phyloP scores from a whole-genome alignment of 1,284 basidiomycete species.

The Athelia psychrophila region DNA sequence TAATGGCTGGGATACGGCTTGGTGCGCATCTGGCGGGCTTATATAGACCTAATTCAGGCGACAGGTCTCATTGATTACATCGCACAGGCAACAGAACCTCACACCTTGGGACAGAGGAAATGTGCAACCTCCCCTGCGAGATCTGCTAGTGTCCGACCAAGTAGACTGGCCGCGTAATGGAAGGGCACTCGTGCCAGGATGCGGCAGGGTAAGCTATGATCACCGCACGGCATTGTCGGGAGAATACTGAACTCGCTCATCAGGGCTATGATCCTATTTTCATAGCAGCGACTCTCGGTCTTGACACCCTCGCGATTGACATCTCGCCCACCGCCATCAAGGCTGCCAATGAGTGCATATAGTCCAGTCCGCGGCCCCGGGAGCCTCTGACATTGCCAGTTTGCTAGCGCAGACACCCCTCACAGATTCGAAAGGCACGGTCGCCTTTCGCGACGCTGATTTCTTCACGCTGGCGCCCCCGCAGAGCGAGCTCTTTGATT shows the following conservation, averaged over 20 bases:
- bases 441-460: conserved; percentile 39
- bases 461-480: conserved; percentile 49
- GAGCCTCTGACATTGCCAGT: conserved; percentile 1
- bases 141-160: conserved; percentile 46
- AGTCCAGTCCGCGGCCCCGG: background rate
- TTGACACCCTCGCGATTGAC: conserved; percentile 53
- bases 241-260: background rate
- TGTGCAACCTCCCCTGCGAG: conserved; percentile 52
- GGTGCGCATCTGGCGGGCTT: conserved; percentile 13
- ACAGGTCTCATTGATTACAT: background rate
- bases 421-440: conserved; percentile 18
- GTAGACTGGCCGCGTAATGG: conserved; percentile 52
- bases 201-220: conserved; percentile 53
- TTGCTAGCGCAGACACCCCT: conserved; percentile 3
- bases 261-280: conserved; percentile 65
- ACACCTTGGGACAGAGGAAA: conserved; percentile 67
- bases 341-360: conserved; percentile 42
- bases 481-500: conserved; percentile 43
- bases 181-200: conserved; percentile 68
- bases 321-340: conserved; percentile 53
- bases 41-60: background rate
- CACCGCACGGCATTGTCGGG: background rate
- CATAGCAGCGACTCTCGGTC: conserved; percentile 46
- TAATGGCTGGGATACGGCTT: conserved; percentile 29
- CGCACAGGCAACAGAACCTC: conserved; percentile 47